These are phyloP conservation scores for Apiospora hydei DNA, from an alignment of 2,329 filamentous ascomycete species.

Conservation along the genomic window DNA sequence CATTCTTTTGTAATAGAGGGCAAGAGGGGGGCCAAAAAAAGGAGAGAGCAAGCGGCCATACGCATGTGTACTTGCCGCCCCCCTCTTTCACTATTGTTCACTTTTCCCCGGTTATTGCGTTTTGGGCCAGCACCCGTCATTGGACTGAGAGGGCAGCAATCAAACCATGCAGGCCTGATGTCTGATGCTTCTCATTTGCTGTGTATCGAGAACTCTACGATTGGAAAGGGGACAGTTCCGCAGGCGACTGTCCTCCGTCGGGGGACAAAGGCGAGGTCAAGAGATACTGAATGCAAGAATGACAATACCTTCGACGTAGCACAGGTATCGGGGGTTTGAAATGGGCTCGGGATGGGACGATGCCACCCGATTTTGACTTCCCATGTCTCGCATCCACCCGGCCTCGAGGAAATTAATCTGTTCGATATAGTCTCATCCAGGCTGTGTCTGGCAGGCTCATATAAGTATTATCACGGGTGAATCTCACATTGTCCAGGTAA, in stretches of 20 bases:
- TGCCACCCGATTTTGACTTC: not conserved
- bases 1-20: slow-evolving; percentile 25
- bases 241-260: not conserved
- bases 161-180: not conserved
- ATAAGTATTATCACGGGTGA: not conserved
- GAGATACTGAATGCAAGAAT: not conserved
- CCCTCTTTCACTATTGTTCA: not conserved
- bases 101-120: not conserved
- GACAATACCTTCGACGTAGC: not conserved
- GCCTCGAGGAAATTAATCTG: not conserved
- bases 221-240: not conserved
- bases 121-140: not conserved
- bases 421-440: not conserved
- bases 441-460: not conserved
- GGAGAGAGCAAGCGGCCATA: slow-evolving; percentile 18
- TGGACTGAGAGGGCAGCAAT: not conserved
- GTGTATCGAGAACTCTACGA: not conserved
- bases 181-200: slow-evolving; percentile 11
- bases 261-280: not conserved
- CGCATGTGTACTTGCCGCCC: not conserved
- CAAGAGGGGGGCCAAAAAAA: slow-evolving; percentile 3
- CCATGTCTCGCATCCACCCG: slow-evolving; percentile 6
- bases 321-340: not conserved
- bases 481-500: not conserved
- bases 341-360: not conserved